A percentile compares a stretch with the other conserved stretches of the same genome.
phyloP scores from a whole-genome alignment of 306 rosid genomes.

The Acacia acuminata region DNA sequence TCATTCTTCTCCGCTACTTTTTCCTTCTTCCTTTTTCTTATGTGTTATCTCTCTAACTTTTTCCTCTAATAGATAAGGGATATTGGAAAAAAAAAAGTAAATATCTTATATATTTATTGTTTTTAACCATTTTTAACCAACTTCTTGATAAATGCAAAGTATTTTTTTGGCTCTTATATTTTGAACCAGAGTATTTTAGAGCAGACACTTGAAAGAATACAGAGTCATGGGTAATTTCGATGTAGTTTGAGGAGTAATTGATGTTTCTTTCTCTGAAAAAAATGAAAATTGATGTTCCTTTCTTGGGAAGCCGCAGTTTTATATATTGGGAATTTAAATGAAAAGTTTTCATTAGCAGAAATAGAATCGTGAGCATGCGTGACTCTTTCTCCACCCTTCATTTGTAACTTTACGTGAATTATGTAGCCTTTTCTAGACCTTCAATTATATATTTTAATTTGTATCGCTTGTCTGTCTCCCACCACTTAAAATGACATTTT shows the following conservation, averaged over 20 bases:
- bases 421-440: not conserved
- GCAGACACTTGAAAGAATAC: not conserved
- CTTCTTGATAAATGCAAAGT: no score
- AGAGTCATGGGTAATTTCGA: not conserved
- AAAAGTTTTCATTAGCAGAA: not conserved
- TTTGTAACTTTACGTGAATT: constrained; percentile 15
- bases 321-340: not conserved
- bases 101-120: no score
- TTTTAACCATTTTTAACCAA: no score
- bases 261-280: not conserved
- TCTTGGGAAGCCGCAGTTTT: not conserved
- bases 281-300: not conserved
- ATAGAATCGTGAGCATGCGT: not conserved
- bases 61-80: no score
- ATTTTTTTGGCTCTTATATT: no score
- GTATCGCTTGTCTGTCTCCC: not conserved
- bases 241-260: not conserved
- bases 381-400: constrained; percentile 26
- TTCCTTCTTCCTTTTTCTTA: no score
- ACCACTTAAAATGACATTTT: not conserved
- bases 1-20: no score
- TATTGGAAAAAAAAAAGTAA: no score
- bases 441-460: not conserved
- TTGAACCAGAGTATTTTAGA: not conserved
- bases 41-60: no score